phyloP scores from a whole-genome alignment of 108 stramenopile genomes.

The Fragilaria crotonensis region DNA sequence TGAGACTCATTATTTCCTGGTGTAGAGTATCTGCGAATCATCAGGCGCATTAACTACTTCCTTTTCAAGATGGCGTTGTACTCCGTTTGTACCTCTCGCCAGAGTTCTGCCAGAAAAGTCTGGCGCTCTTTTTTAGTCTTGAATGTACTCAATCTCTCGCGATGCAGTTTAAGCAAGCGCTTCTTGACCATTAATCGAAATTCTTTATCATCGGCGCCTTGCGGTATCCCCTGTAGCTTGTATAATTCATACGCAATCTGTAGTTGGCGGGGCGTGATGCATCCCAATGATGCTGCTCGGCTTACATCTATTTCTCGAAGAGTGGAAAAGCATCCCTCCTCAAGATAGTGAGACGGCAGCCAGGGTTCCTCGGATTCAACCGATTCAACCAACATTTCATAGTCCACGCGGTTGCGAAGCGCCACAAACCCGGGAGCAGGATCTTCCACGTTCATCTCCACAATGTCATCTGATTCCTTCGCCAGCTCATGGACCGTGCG shows the following conservation, averaged over 20 bases:
- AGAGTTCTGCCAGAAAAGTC: constrained; percentile 38
- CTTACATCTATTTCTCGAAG: constrained; percentile 31
- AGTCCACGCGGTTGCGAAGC: constrained; percentile 60
- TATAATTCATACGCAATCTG: constrained; percentile 58
- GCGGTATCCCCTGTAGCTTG: constrained; percentile 21
- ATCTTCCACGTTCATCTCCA: constrained; percentile 70
- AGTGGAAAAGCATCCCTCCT: constrained; percentile 16
- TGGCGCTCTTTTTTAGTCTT: constrained; percentile 65
- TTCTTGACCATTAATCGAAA: constrained; percentile 80
- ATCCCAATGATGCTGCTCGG: constrained; percentile 23
- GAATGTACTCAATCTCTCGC: constrained; percentile 53
- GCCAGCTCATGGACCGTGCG: constrained; percentile 36
- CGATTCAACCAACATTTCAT: constrained; percentile 12
- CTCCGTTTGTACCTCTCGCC: constrained; percentile 23
- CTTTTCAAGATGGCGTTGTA: background rate
- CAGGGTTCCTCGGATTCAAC: background rate
- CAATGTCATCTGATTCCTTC: constrained; percentile 20
- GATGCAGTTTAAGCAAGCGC: constrained; percentile 41
- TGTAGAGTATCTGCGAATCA: too few species aligned
- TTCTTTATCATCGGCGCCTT: constrained; percentile 13
- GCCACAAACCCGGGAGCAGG: constrained; percentile 63
- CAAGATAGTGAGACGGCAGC: background rate
- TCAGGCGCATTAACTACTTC: too few species aligned
- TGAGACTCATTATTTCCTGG: too few species aligned
- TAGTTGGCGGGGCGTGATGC: constrained; percentile 53